These are phyloP conservation scores for Dioscorea alata DNA, from an alignment of 106 monocot species.

Conservation along the genomic window DNA sequence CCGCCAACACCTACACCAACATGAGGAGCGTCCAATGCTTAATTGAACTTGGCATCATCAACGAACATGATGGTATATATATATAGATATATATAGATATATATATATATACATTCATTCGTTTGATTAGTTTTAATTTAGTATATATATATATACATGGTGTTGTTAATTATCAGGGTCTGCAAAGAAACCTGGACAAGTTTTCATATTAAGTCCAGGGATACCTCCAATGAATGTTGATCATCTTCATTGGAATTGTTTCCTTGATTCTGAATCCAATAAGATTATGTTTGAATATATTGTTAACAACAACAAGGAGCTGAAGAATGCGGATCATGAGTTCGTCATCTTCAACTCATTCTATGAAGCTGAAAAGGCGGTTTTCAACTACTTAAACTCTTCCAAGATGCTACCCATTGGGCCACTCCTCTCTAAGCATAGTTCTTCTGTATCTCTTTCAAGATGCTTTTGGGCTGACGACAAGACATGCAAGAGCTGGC, in stretches of 20 bases:
- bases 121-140: background rate
- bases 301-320: background rate
- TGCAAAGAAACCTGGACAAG: background rate
- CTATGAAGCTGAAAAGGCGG: conserved; percentile 21
- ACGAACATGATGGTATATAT: conserved; percentile 13
- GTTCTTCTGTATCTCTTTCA: background rate
- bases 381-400: conserved; percentile 1
- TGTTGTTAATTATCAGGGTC: too few relatives aligned
- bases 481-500: conserved; percentile 39
- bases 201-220: conserved; percentile 10
- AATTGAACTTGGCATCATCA: conserved; percentile 28
- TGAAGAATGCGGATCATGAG: conserved; percentile 6
- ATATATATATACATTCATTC: background rate
- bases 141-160: too few relatives aligned
- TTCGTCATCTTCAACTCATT: conserved; percentile 46
- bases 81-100: too few relatives aligned
- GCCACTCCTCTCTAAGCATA: conserved; percentile 8
- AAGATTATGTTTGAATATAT: background rate
- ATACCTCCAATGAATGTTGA: conserved; percentile 19
- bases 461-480: conserved; percentile 45
- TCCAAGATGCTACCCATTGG: conserved; percentile 31
- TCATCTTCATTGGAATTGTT: conserved; percentile 20
- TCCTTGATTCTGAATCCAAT: conserved; percentile 1
- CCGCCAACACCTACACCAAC: conserved; percentile 2
- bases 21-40: conserved; percentile 20